A percentile compares a stretch with the other conserved stretches of the same genome.
These are phyloP conservation scores for Tylopilus felleus DNA, from an alignment of 768 basidiomycete species.

Conservation along the genomic window DNA sequence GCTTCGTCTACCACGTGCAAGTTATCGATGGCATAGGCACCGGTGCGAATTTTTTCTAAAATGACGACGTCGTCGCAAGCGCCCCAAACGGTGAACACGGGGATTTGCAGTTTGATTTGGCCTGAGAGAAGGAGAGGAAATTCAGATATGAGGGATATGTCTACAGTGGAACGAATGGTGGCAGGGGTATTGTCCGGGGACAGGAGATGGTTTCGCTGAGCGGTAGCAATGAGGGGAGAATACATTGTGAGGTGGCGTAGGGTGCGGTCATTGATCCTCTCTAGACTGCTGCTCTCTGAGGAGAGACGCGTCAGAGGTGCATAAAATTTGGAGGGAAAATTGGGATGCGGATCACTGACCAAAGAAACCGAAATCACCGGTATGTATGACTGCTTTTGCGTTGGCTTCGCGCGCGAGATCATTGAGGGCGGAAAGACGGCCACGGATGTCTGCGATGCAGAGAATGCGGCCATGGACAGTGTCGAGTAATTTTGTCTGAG, in stretches of 20 bases:
- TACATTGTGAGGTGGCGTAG: constrained; percentile 95
- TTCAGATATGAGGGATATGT: constrained; percentile 82
- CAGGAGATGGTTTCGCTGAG: constrained; percentile 77
- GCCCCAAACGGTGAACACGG: constrained; percentile 96
- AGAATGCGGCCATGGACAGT: constrained; percentile 81
- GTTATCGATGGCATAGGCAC: constrained; percentile 82
- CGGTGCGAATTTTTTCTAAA: constrained; percentile 88
- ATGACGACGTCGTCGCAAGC: constrained; percentile 95
- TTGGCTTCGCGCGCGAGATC: constrained; percentile 85
- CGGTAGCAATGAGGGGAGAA: constrained; percentile 86
- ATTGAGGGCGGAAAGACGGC: constrained; percentile 84
- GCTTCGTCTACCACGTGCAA: constrained; percentile 93
- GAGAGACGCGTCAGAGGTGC: constrained; percentile 19
- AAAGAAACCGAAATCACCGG: constrained; percentile 99
- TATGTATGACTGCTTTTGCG: constrained; percentile 92
- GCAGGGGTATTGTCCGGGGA: constrained; percentile 65
- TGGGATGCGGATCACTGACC: constrained; percentile 43
- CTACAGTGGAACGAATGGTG: constrained; percentile 68
- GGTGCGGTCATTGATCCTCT: constrained; percentile 92
- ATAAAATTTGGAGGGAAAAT: not conserved
- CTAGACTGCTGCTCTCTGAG: constrained; percentile 73
- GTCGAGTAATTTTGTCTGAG: constrained; percentile 78
- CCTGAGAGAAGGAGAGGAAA: constrained; percentile 90
- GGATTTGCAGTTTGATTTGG: constrained; percentile 86
- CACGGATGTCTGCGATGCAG: constrained; percentile 92